Base-by-base conservation (phyloP, 805 yeast genomes). In the Nakazawaea ishiwadae region DNA sequence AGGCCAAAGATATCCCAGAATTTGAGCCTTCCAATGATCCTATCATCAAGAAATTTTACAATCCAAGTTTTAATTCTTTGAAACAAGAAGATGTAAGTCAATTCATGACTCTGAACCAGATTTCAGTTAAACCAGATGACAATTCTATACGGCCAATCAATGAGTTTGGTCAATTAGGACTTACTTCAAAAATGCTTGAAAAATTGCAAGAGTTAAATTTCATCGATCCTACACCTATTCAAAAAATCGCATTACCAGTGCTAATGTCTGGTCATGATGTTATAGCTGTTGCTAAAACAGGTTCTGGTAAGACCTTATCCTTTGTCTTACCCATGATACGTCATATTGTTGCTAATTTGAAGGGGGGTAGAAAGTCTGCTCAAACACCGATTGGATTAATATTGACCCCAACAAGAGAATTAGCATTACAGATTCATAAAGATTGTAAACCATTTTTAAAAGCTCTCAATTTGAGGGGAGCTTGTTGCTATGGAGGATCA, bases 211-310 rank as follows among this genome's bases (percentile, higher is more conserved):
- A 65, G 11, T 57, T 83, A 8, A 58, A 67, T 6, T 90, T 77
- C 55, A 65, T 60, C 0, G 55, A 62, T 2, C 96, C 98, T 1
- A 86, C 97, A 0, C 77, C 96, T 0, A 88, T 93, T 41, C 99
- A 93, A 59, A 71, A 89, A 0, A 96, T 89, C 53, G 89, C 96
- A 0, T 69, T 90, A 17, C 98, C 99, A 0, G 84, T 89, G 0
- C 78, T 89, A 16, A 85, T 91, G 95, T 69, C 81, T 2, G 98
- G 98, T 1, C 62, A 84, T 36, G 98, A 93, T 62, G 77, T 91
- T 6, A 83, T 93, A 35, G 97, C 96, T 5, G 83, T 93, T 16
- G 98, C 99, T 0, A 88, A 89, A 49, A 93, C 99, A 0, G 99
- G 99, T 0, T 86, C 96, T 0, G 99, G 99, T 3, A 93, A 93